phyloP scores from a whole-genome alignment of 495 filamentous ascomycete genomes.

The Penicillium lagena region DNA sequence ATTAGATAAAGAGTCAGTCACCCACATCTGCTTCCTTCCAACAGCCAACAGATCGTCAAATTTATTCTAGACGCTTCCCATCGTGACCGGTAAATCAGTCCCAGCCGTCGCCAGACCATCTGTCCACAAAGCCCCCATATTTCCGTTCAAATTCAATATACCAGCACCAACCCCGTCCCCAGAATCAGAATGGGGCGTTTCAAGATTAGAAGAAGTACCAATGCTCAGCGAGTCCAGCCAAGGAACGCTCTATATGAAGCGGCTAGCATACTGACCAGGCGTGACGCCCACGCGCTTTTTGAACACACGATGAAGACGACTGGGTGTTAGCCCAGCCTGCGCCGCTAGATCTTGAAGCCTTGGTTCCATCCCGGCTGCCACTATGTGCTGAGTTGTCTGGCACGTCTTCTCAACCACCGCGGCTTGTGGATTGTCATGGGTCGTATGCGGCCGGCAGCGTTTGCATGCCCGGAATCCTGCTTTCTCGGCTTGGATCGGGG shows the following conservation, averaged over 20 bases:
- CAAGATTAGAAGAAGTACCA: too few species aligned
- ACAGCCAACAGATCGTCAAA: constrained; percentile 33
- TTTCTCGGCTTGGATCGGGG: constrained; percentile 43
- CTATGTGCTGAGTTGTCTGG: constrained; percentile 16
- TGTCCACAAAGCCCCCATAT: too few species aligned
- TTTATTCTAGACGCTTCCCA: constrained; percentile 36
- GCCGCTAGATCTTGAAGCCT: constrained; percentile 45
- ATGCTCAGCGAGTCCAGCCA: too few species aligned
- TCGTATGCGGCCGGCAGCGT: constrained; percentile 51
- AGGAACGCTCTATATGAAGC: constrained; percentile 7
- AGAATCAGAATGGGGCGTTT: too few species aligned
- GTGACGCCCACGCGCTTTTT: constrained; percentile 54
- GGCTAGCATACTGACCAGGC: constrained; percentile 45
- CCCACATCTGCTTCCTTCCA: too few species aligned
- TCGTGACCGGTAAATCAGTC: too few species aligned
- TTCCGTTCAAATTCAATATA: too few species aligned
- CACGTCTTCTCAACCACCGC: constrained; percentile 42
- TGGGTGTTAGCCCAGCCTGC: constrained; percentile 49
- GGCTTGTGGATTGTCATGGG: constrained; percentile 32
- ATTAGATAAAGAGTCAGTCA: too few species aligned
- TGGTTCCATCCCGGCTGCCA: constrained; percentile 27
- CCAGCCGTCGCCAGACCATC: too few species aligned
- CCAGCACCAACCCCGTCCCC: too few species aligned
- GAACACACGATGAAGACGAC: constrained; percentile 59
- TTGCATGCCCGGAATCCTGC: constrained; percentile 59